Evolutionary conservation across 768 basidiomycete species (phyloP).

Genomic region (Suillus luteus): DNA sequence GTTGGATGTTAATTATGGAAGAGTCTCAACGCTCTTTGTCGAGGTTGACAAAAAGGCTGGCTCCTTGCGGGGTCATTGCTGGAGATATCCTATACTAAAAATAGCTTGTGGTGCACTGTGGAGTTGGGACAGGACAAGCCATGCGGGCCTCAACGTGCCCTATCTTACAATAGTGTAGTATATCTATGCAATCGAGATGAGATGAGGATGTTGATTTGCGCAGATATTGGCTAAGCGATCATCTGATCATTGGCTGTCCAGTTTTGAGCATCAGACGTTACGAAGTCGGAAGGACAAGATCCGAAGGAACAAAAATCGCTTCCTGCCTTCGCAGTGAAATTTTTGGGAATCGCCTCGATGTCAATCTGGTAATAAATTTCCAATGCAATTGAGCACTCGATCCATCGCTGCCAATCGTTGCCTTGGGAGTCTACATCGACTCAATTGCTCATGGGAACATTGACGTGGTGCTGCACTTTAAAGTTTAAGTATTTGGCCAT

Average conservation of each 20-base stretch:
- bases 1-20: slow-evolving; percentile 51
- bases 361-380: neutral
- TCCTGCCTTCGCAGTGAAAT: neutral
- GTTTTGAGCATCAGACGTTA: neutral
- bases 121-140: slow-evolving; percentile 17
- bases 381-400: neutral
- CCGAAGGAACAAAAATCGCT: neutral
- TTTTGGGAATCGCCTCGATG: neutral
- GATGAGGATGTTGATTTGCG: neutral
- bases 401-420: neutral
- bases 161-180: slow-evolving; percentile 9
- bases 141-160: slow-evolving; percentile 42
- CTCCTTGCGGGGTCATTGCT: slow-evolving; percentile 9
- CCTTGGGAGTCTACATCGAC: neutral
- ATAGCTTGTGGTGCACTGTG: slow-evolving; percentile 16
- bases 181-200: slow-evolving; percentile 12
- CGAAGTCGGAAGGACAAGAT: neutral
- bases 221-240: neutral
- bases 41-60: slow-evolving; percentile 24
- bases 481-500: neutral
- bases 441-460: neutral
- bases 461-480: neutral
- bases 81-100: slow-evolving; percentile 20
- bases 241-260: neutral
- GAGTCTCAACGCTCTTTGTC: slow-evolving; percentile 48